These are phyloP conservation scores for Davidsoniella neocaledoniae DNA, from an alignment of 2,329 filamentous ascomycete genomes.

Conservation along the genomic window DNA sequence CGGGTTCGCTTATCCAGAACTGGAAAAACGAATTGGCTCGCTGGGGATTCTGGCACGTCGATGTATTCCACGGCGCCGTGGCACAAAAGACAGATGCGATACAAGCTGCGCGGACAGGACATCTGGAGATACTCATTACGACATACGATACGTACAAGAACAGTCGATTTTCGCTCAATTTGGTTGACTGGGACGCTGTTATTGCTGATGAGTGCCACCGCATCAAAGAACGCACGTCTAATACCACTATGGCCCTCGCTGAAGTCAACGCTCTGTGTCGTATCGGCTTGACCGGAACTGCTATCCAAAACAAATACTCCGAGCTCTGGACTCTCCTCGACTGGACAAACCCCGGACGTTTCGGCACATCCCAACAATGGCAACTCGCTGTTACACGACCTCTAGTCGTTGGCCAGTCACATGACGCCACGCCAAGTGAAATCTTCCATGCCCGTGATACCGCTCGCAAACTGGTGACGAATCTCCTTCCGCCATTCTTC, in stretches of 20 bases:
- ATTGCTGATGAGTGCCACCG: constrained; percentile 88
- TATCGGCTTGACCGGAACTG: constrained; percentile 85
- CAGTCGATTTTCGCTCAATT: constrained; percentile 56
- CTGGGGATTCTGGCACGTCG: constrained; percentile 94
- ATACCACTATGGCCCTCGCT: constrained; percentile 73
- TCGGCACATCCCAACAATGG: constrained; percentile 55
- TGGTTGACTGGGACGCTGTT: constrained; percentile 81
- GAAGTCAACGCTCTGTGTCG: constrained; percentile 81
- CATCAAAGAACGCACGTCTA: constrained; percentile 64
- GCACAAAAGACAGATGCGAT: constrained; percentile 49
- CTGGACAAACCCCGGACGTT: constrained; percentile 77
- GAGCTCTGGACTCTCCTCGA: constrained; percentile 93
- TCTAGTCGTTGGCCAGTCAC: constrained; percentile 73
- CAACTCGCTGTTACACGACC: constrained; percentile 60
- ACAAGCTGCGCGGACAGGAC: constrained; percentile 54
- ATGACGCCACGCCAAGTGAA: constrained; percentile 73
- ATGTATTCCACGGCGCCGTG: constrained; percentile 56
- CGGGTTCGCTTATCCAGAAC: constrained; percentile 73
- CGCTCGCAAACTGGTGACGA: constrained; percentile 69
- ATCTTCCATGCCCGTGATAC: constrained; percentile 67
- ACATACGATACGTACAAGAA: constrained; percentile 86
- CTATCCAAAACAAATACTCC: constrained; percentile 95
- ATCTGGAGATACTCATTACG: constrained; percentile 80
- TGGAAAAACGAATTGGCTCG: constrained; percentile 74
- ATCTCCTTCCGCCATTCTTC: constrained; percentile 79